phyloP scores from a whole-genome alignment of 192 early-diverging fungal genomes.

The Backusella parvicylindrica region DNA sequence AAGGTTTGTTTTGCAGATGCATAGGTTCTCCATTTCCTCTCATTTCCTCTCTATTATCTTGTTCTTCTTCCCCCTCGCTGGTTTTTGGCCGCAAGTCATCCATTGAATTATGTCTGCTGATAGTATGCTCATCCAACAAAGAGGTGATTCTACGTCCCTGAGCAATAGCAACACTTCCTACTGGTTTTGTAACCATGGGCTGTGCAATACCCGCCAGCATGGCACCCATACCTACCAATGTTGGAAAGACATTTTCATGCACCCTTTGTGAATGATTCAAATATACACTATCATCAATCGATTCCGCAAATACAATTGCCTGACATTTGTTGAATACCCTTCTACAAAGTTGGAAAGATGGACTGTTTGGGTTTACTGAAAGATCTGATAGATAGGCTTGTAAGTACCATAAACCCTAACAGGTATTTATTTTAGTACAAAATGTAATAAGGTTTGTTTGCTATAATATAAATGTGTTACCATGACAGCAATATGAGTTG shows the following conservation, averaged over 20 bases:
- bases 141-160: slow-evolving; percentile 67
- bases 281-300: not conserved
- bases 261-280: slow-evolving; percentile 54
- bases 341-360: slow-evolving; percentile 73
- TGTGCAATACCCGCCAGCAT: slow-evolving; percentile 69
- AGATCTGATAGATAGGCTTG: slow-evolving; percentile 84
- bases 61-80: not conserved
- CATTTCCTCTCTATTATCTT: not conserved
- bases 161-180: slow-evolving; percentile 72
- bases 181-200: slow-evolving; percentile 63
- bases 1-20: slow-evolving; percentile 27
- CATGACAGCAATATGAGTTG: slow-evolving; percentile 83
- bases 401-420: slow-evolving; percentile 86
- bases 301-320: slow-evolving; percentile 69
- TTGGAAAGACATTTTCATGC: slow-evolving; percentile 68
- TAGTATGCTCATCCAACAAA: slow-evolving; percentile 1
- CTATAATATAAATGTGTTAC: slow-evolving; percentile 38
- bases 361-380: slow-evolving; percentile 56
- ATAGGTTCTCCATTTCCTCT: slow-evolving; percentile 8
- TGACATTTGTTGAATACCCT: slow-evolving; percentile 85
- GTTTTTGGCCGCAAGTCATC: not conserved
- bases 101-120: not conserved
- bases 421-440: not conserved
- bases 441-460: not conserved
- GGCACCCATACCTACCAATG: slow-evolving; percentile 86